Base-by-base conservation (phyloP, 257 asterid genomes). In the Capsicum chinense region DNA sequence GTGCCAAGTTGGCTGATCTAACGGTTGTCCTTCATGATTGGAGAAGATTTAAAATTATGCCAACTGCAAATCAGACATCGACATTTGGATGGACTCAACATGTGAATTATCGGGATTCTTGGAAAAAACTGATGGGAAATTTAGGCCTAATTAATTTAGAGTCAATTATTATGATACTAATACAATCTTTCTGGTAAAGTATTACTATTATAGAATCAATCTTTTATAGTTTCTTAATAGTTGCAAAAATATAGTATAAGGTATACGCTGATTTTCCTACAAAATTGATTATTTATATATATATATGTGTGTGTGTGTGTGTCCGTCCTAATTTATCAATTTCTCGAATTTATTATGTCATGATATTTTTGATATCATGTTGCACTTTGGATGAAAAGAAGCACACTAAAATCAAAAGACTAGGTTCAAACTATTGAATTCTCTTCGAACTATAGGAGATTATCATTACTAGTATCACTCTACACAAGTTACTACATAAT, bases 1-100 rank as follows among this genome's bases (percentile, higher is more conserved):
- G 59, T 8, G 96, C 98, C 2, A 94, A 94, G 76, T 87, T 94
- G 70, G 79, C 79, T 4, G 98, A 94, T 82, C 83, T 94, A 79
- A 92, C 85, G 69, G 52, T 16, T 2, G 93, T 92, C 54, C 71
- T 93, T 35, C 87, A 66, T 33, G 94, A 93, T 84, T 94, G 95
- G 97, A 90, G 78, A 85, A 79, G 82, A 37, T 90, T 87, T 26
- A 92, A 87, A 70, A 37, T 1, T 74, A 79, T 69, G 47, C 35
- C 52, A 5, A 9, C 83, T 80, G 50, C 26, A 0, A 83, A 87
- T 15, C 82, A 35, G 17, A 85, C 83, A 47, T n/a, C 76, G 17
- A 56, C 83, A 48, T 87, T 83, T 68, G 74, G 52, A 59, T 91
- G 94, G 94, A 79, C 91, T 12, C 59, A 73, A 9, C 93, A 91